Evolutionary conservation across 768 basidiomycete species (phyloP), one percentile per base, ranked within the genome.

Genomic region (Trametes gibbosa): DNA sequence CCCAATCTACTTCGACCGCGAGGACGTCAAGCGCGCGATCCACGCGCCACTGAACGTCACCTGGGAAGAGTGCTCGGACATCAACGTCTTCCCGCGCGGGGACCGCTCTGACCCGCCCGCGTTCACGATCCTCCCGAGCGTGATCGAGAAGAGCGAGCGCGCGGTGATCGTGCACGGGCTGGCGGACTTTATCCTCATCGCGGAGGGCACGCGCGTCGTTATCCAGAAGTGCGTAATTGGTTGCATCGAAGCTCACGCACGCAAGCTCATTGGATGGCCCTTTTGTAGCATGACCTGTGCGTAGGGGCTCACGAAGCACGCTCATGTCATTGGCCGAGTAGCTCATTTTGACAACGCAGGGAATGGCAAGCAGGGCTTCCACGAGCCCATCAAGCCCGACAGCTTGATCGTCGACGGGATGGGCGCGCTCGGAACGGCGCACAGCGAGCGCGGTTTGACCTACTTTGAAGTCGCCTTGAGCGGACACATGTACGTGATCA

Each of bases 311-410:
- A n/a, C n/a, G n/a, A n/a, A n/a, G n/a, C n/a, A n/a, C n/a, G n/a
- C n/a, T n/a, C n/a, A n/a, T n/a, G n/a, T n/a, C n/a, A n/a, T n/a
- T n/a, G n/a, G n/a, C n/a, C n/a, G n/a, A n/a, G n/a, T n/a, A n/a
- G n/a, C n/a, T n/a, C n/a, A n/a, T n/a, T n/a, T n/a, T n/a, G 25
- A 21, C 9, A 5, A 12, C 73, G 70, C 75, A 82, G 82, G 83
- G 88, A 75, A 75, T 58, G 85, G 86, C 0, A 34, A 74, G 56
- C 89, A 90, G 74, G 89, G 89, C 0, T 90, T 90, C 81, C 87
- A 85, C 61, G 84, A 78, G 0, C 86, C 86, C 5, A 87, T 89
- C 46, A 67, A 71, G 13, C 73, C 80, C 29, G 87, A 90, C 62
- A 85, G 81, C 59, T 86, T 90, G 74, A 69, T 89, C 55, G 81